These are phyloP conservation scores for Dillenia suffruticosa DNA, from an alignment of 164 flowering plant species.

Conservation along the genomic window DNA sequence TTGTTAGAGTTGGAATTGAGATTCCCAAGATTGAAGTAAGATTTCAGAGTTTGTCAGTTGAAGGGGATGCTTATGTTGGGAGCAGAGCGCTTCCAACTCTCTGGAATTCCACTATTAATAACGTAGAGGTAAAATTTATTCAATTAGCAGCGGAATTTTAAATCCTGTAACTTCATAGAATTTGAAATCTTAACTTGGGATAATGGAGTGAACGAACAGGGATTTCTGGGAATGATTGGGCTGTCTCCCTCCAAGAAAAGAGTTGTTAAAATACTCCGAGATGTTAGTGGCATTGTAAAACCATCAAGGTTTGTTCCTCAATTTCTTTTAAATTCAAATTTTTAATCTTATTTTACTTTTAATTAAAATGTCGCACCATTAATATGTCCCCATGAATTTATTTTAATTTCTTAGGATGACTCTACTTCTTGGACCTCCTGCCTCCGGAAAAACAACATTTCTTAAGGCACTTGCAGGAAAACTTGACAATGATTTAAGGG, in stretches of 20 bases:
- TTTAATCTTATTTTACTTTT: neutral
- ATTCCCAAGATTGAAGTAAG: conserved; percentile 62
- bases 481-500: conserved; percentile 31
- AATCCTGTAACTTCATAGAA: no score
- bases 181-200: no score
- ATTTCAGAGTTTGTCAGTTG: conserved; percentile 46
- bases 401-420: neutral
- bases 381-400: neutral
- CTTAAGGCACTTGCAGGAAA: conserved; percentile 47
- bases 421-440: conserved; percentile 54
- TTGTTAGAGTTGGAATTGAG: conserved; percentile 54
- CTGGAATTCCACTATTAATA: conserved; percentile 41
- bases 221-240: conserved; percentile 30
- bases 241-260: conserved; percentile 48
- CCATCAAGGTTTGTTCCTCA: conserved; percentile 45
- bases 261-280: conserved; percentile 42
- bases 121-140: conserved; percentile 37
- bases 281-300: conserved; percentile 45
- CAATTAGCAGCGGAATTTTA: neutral
- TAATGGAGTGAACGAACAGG: conserved; percentile 9
- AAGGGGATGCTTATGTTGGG: conserved; percentile 58
- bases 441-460: conserved; percentile 47
- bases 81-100: conserved; percentile 68
- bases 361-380: neutral
- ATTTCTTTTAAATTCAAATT: neutral